Percentiles rank a stretch among this genome's conserved stretches.
Evolutionary conservation across 805 yeast genomes (phyloP).

Genomic region (Saccharomycopsis sp.): DNA sequence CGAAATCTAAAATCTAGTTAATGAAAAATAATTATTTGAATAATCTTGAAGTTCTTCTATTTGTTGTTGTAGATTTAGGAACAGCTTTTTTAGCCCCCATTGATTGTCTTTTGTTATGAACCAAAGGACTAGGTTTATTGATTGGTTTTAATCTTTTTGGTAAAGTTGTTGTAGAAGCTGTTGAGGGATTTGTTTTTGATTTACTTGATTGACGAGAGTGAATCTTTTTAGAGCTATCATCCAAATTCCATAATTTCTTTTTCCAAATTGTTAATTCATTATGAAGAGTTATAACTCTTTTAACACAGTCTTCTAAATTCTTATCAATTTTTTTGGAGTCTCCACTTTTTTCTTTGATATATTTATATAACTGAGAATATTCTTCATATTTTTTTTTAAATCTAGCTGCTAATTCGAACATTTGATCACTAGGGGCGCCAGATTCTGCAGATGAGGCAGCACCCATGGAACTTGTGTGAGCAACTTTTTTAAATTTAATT

Average conservation of each 20-base stretch:
- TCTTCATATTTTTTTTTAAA: conserved; percentile 10
- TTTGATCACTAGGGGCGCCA: background rate
- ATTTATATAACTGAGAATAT: conserved; percentile 8
- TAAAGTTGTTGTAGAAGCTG: too few relatives aligned
- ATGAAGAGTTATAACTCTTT: conserved; percentile 13
- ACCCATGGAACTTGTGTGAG: background rate
- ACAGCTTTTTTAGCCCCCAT: too few relatives aligned
- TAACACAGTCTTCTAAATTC: conserved; percentile 1
- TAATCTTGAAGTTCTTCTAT: background rate
- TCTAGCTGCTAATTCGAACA: conserved; percentile 7
- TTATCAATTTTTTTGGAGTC: background rate
- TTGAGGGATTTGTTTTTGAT: too few relatives aligned
- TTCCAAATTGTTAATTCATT: conserved; percentile 16
- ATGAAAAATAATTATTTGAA: background rate
- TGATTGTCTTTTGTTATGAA: too few relatives aligned
- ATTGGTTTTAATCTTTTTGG: too few relatives aligned
- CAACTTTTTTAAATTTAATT: background rate
- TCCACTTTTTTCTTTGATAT: conserved; percentile 3
- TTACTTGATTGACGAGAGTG: background rate
- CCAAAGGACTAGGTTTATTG: too few relatives aligned
- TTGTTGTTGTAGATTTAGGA: too few relatives aligned
- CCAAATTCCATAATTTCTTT: conserved; percentile 9
- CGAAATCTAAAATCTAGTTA: too few relatives aligned
- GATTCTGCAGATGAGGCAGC: background rate
- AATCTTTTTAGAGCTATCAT: background rate